Percentiles rank a stretch among this genome's conserved stretches.
phyloP scores from a whole-genome alignment of 1,139 yeast species.

The Protomyces lactucae-debilis region DNA sequence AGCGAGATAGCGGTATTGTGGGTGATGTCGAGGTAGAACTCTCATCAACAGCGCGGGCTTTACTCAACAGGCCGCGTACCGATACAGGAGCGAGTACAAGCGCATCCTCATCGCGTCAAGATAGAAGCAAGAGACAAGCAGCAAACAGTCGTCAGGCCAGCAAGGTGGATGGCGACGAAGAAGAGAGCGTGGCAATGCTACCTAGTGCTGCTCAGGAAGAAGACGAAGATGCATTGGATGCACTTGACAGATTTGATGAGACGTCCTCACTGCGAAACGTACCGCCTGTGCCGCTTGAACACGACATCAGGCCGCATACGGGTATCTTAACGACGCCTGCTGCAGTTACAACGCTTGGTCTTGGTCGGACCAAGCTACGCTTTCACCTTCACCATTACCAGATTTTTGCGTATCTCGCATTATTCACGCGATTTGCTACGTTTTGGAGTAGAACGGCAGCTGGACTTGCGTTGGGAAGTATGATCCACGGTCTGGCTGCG shows the following conservation, averaged over 20 bases:
- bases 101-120: neutral
- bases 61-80: neutral
- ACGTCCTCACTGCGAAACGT: neutral
- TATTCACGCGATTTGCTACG: slow-evolving; percentile 20
- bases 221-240: neutral
- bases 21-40: slow-evolving; percentile 4
- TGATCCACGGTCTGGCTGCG: slow-evolving; percentile 21
- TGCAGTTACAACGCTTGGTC: neutral
- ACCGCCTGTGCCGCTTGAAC: slow-evolving; percentile 10
- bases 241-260: neutral
- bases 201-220: neutral
- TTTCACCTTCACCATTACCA: slow-evolving; percentile 24
- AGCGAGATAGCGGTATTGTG: neutral
- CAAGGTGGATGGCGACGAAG: neutral
- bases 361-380: neutral
- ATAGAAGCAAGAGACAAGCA: neutral
- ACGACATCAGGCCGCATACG: neutral
- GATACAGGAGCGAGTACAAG: neutral
- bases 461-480: slow-evolving; percentile 14
- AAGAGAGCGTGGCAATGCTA: neutral
- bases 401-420: slow-evolving; percentile 24
- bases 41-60: neutral
- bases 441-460: slow-evolving; percentile 20
- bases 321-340: neutral
- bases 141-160: neutral